Evolutionary conservation across 2,329 filamentous ascomycete genomes (phyloP).

Genomic region (Chrysosporium keratinophilum): DNA sequence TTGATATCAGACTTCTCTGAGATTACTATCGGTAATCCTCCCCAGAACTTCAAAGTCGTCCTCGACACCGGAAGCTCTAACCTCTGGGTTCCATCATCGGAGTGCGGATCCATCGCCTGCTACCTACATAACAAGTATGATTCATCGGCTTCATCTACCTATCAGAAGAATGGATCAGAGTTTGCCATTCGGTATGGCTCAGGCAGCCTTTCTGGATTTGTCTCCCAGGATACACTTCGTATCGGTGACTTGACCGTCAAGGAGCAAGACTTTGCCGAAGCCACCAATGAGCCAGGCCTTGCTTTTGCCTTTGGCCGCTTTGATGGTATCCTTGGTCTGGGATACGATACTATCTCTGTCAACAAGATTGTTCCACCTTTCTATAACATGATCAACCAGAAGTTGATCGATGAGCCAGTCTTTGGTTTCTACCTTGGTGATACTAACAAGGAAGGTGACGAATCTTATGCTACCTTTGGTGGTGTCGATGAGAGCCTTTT

Average conservation of each 20-base stretch:
- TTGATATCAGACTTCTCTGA: conserved; percentile 74
- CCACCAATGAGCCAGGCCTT: conserved; percentile 86
- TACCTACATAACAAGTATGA: conserved; percentile 97
- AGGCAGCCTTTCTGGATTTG: conserved; percentile 82
- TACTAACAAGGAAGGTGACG: conserved; percentile 56
- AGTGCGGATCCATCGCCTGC: conserved; percentile 93
- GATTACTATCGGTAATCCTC: conserved; percentile 81
- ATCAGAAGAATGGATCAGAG: conserved; percentile 83
- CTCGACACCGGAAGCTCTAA: conserved; percentile 98
- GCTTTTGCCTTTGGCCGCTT: conserved; percentile 97
- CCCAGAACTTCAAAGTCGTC: conserved; percentile 95
- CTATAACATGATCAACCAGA: conserved; percentile 89
- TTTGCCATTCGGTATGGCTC: conserved; percentile 96
- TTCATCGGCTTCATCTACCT: conserved; percentile 75
- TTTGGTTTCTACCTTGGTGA: conserved; percentile 94
- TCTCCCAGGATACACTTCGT: conserved; percentile 74
- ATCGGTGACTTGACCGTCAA: conserved; percentile 87
- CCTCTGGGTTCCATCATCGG: conserved; percentile 87
- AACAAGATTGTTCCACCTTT: conserved; percentile 91
- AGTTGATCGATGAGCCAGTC: conserved; percentile 77
- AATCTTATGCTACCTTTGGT: conserved; percentile 84
- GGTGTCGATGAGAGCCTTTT: conserved; percentile 74
- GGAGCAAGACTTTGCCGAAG: conserved; percentile 90
- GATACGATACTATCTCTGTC: conserved; percentile 93
- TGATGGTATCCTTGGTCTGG: conserved; percentile 90